Evolutionary conservation across 306 rosid genomes (phyloP).

Genomic region (Geum urbanum): DNA sequence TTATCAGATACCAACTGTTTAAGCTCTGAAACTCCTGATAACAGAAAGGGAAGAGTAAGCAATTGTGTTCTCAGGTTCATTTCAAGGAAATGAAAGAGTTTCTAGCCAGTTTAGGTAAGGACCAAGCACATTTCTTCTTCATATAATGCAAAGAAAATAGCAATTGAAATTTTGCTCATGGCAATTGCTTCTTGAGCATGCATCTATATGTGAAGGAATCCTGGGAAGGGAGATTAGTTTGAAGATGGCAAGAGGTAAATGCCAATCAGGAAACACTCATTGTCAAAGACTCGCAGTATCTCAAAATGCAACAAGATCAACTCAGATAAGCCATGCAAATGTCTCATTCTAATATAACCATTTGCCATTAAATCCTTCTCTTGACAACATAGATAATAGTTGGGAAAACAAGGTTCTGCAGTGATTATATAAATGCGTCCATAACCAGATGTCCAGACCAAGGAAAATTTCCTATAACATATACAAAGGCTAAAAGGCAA

Average conservation of each 20-base stretch:
- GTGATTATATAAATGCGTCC: background rate
- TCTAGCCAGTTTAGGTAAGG: background rate
- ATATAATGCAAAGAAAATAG: background rate
- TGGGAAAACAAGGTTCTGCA: background rate
- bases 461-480: background rate
- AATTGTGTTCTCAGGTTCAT: conserved; percentile 5
- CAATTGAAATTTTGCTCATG: too few species aligned
- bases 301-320: background rate
- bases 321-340: background rate
- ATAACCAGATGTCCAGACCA: background rate
- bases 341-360: background rate
- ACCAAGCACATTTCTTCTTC: background rate
- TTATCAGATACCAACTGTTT: conserved; percentile 10
- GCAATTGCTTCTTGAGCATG: background rate
- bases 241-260: background rate
- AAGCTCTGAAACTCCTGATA: background rate
- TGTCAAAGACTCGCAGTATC: background rate
- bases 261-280: conserved; percentile 3
- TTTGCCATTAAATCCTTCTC: background rate
- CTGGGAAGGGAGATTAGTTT: background rate
- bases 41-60: background rate
- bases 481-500: background rate
- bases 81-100: background rate
- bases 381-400: background rate
- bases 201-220: background rate